Evolutionary conservation across 306 rosid genomes (phyloP), one percentile per base, ranked within the genome.

Genomic region (Mimosa bimucronata): DNA sequence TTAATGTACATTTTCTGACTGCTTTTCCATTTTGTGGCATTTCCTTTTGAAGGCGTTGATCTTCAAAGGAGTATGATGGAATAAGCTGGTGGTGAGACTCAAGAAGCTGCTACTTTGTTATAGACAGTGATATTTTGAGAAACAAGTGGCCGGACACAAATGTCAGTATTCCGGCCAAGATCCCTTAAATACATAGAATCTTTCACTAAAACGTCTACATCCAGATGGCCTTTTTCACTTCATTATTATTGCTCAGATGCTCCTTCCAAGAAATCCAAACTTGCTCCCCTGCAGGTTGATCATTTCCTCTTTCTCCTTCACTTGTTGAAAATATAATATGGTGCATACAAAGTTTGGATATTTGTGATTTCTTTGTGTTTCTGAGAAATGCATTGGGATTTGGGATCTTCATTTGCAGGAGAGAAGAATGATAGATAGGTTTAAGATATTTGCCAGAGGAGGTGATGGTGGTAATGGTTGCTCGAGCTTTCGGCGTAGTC

Each of bases 381-480:
- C 21, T 82, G 26, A 61, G 66, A 42, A 48, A 57, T 62, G 61
- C 41, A 14, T 50, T 72, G 26, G 73, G 76, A 79, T 58, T 75
- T 37, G 53, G 72, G 79, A 72, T 67, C 71, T 11, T 70, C 68
- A 31, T 44, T 73, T 86, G 60, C 79, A 95, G 98, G 98, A 95
- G 88, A 91, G 96, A 83, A 91, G 85, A 88, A 93, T 91, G 97
- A 88, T 90, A 71, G 99, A 95, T 82, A 88, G 87, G 80, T 76
- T 85, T 68, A 91, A 85, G 85, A 77, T 93, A 80, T 83, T 84
- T 83, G 94, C 98, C 55, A 95, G 87, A 86, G 97, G 88, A 77
- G 98, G 99, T 71, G 91, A 86, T 83, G 99, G 99, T 18, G 99
- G 99, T 66, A 83, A 58, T 87, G 99, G 99, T 60, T 95, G 98